These are phyloP conservation scores for Acer campestre DNA, from an alignment of 345 rosid species.

Conservation along the genomic window DNA sequence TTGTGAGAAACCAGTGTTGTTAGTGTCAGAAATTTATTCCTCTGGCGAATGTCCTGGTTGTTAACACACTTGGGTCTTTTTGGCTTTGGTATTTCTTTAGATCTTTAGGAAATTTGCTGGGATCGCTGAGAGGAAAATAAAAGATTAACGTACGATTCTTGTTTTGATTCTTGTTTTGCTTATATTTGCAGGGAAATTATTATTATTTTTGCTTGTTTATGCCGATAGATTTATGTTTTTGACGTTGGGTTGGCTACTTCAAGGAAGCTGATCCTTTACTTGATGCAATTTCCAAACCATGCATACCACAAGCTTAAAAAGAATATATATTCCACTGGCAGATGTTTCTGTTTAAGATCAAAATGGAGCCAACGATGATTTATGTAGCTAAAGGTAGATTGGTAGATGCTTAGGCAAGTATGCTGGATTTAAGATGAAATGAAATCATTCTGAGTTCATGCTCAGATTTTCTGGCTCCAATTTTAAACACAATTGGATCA, in stretches of 20 bases:
- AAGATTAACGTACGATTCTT: background rate
- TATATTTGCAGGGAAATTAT: background rate
- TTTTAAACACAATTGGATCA: background rate
- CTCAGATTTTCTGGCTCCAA: background rate
- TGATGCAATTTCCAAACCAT: background rate
- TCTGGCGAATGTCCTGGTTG: too few species aligned
- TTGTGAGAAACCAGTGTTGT: background rate
- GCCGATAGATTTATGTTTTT: background rate
- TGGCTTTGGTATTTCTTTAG: background rate
- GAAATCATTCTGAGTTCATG: background rate
- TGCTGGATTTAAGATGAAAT: background rate
- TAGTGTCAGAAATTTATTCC: background rate
- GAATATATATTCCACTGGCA: too few species aligned
- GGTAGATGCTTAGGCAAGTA: background rate
- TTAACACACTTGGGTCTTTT: background rate
- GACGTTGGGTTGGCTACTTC: too few species aligned
- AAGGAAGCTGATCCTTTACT: background rate
- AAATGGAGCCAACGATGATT: too few species aligned
- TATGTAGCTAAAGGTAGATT: background rate
- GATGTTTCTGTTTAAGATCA: too few species aligned
- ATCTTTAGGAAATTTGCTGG: background rate
- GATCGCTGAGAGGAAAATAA: background rate
- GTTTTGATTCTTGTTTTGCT: background rate
- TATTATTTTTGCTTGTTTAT: background rate
- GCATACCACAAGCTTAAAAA: background rate